These are phyloP conservation scores for Tetragonia tetragonoides DNA, from an alignment of 148 eudicot genomes.

Conservation along the genomic window DNA sequence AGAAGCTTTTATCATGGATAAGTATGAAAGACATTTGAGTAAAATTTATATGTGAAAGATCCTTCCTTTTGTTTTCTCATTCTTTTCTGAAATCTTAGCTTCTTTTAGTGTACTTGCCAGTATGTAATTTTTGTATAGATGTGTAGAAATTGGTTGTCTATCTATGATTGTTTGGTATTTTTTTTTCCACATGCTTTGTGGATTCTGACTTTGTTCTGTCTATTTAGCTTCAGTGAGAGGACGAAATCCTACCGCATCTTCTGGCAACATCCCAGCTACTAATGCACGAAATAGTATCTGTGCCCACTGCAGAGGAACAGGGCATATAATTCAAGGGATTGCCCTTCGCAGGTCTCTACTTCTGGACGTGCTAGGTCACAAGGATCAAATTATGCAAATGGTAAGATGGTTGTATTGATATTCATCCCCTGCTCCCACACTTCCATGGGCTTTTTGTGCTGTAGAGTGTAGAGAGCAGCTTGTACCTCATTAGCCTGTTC, in stretches of 20 bases:
- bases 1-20: not conserved
- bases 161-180: not conserved
- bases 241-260: conserved; percentile 44
- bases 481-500: not conserved
- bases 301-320: conserved; percentile 55
- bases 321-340: conserved; percentile 57
- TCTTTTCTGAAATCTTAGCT: not conserved
- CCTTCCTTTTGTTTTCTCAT: not conserved
- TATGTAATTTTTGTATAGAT: not conserved
- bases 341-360: conserved; percentile 57
- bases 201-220: not conserved
- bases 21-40: not conserved
- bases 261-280: conserved; percentile 41
- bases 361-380: conserved; percentile 49
- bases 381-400: conserved; percentile 41
- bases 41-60: not conserved
- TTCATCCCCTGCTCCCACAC: not conserved
- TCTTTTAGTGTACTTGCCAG: not conserved
- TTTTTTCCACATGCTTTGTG: conserved; percentile 1
- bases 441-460: not conserved
- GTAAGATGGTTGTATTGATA: conserved; percentile 26
- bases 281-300: conserved; percentile 47
- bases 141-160: not conserved
- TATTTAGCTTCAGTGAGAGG: conserved; percentile 47
- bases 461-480: not conserved